These are phyloP conservation scores for Eurotiales sp. DNA, from an alignment of 2,329 filamentous ascomycete species.

Conservation along the genomic window DNA sequence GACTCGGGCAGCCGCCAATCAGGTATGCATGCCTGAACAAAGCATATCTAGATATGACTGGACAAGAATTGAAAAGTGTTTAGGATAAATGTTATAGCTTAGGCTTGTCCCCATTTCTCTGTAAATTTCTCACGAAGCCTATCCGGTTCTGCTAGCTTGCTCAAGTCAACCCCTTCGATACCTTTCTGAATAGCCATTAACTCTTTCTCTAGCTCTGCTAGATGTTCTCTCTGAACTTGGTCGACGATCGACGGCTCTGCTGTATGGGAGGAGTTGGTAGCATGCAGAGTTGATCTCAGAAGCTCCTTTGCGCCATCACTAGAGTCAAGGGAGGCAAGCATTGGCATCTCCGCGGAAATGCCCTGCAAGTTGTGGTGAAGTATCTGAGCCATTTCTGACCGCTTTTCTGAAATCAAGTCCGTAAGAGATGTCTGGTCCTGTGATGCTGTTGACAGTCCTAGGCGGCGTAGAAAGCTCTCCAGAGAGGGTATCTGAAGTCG, in stretches of 20 bases:
- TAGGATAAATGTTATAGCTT: no score
- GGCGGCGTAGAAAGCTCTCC: conserved; percentile 30
- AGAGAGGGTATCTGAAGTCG: conserved; percentile 23
- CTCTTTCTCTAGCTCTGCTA: conserved; percentile 28
- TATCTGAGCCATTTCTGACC: conserved; percentile 24
- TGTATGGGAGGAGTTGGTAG: conserved; percentile 20
- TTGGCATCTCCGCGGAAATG: conserved; percentile 27
- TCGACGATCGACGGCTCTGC: conserved; percentile 27
- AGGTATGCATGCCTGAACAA: no score
- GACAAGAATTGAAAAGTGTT: no score
- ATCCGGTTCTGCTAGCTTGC: conserved; percentile 24
- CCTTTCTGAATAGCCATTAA: conserved; percentile 30
- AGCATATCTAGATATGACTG: no score
- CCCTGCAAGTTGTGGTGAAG: conserved; percentile 24
- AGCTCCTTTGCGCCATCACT: conserved; percentile 31
- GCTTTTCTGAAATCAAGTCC: conserved; percentile 27
- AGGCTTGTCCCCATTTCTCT: conserved; percentile 3
- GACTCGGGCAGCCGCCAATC: no score
- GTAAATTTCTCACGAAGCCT: conserved; percentile 2
- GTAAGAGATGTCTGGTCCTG: conserved; percentile 15
- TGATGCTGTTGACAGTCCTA: conserved; percentile 24
- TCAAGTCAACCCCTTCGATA: conserved; percentile 30
- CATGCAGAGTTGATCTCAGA: conserved; percentile 28
- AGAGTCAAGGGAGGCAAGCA: conserved; percentile 26
- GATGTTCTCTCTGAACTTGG: conserved; percentile 23